Base-by-base conservation (phyloP, 768 basidiomycete genomes). In the Pholiota conissans region DNA sequence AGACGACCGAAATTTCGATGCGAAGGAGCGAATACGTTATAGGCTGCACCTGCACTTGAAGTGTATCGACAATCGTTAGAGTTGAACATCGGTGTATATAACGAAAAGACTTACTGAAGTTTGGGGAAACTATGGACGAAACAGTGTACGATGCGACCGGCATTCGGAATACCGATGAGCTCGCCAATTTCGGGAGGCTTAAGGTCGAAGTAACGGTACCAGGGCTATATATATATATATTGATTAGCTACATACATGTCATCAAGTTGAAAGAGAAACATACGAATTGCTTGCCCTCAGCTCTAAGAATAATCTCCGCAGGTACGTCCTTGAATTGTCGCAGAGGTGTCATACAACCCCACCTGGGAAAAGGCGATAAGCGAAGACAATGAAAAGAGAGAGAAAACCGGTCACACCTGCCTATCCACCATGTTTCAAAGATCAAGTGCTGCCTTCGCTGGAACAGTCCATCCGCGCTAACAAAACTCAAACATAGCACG, bases 401-500 rank as follows among this genome's bases (percentile, higher is more conserved):
- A 18, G 46, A 55, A 18, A 4, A 34, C 27, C 13, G 26, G 22
- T 11, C 37, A 88, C 92, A 93, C 91, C 55, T 87, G 75, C 64
- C 87, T 85, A 67, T 93, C 93, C 0, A 93, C 90, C 94, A 96
- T 96, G 75, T 98, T 98, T 78, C 95, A 98, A 56, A 99, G 74
- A 59, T 94, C 90, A 27, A 98, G 80, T 3, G 93, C 93, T 6
- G 92, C 89, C 63, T 93, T 87, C 0, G 96, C 94, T 0, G 95
- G 93, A 0, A 90, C 81, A 2, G 97, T 93, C 97, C 97, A 99
- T 18, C 95, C 95, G 40, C 95, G 87, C 75, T 96, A 76, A 69
- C 95, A 98, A 56, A 98, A 98, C 73, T 99, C 96, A 64, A 95
- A 98, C 69, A 99, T 91, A 13, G 96, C 96, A 18, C 95, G 93